Percentiles rank a stretch among this genome's conserved stretches.
These are phyloP conservation scores for Aspergillus ochraceus DNA, from an alignment of 2,329 filamentous ascomycete genomes.

Conservation along the genomic window DNA sequence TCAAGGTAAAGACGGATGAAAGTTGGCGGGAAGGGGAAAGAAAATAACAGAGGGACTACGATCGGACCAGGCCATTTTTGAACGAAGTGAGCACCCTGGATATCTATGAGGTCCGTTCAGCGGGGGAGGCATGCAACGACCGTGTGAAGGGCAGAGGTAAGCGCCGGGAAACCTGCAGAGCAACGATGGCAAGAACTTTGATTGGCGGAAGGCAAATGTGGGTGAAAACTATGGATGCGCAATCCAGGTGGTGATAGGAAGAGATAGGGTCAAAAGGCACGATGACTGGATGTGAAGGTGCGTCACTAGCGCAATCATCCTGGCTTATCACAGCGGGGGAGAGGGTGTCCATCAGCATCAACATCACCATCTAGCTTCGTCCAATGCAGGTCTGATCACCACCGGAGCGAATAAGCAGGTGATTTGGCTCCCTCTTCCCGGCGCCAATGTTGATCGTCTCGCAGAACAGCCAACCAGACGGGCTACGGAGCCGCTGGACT, in stretches of 20 bases:
- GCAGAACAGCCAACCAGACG: conserved; percentile 28
- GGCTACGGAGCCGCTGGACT: conserved; percentile 28
- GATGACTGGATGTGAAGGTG: conserved; percentile 27
- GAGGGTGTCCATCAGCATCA: neutral
- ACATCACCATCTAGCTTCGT: conserved; percentile 5
- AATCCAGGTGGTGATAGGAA: conserved; percentile 3
- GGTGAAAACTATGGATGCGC: conserved; percentile 8
- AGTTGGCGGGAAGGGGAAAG: conserved; percentile 23
- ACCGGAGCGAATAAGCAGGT: conserved; percentile 19
- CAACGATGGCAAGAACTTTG: conserved; percentile 10
- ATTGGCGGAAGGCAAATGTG: conserved; percentile 16
- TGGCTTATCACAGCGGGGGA: conserved; percentile 36
- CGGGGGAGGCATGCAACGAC: conserved; percentile 16
- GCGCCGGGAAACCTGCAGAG: conserved; percentile 30
- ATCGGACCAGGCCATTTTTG: conserved; percentile 1
- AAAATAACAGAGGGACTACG: conserved; percentile 14
- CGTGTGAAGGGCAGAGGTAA: conserved; percentile 26
- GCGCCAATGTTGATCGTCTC: conserved; percentile 32
- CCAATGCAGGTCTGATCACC: conserved; percentile 23
- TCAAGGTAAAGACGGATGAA: conserved; percentile 18
- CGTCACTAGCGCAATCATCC: conserved; percentile 22
- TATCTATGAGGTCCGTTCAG: conserved; percentile 28
- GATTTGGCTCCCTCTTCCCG: conserved; percentile 24
- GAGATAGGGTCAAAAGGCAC: neutral
- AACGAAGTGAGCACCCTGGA: conserved; percentile 24